Percentiles rank a stretch among this genome's conserved stretches.
Evolutionary conservation across 768 basidiomycete species (phyloP).

Genomic region (Boletellus sp.): DNA sequence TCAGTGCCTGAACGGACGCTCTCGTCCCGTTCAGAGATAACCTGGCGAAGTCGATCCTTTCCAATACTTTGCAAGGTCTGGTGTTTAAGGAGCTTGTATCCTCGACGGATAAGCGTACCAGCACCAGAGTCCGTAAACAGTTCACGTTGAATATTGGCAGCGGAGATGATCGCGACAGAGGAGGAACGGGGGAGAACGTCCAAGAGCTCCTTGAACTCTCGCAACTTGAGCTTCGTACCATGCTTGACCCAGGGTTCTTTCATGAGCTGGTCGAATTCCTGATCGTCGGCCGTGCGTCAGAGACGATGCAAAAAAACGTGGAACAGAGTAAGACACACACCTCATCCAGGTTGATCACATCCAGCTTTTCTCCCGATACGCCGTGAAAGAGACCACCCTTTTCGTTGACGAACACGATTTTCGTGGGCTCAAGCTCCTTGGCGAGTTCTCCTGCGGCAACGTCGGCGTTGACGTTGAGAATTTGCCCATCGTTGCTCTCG

Average conservation of each 20-base stretch:
- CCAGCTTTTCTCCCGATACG: conserved; percentile 92
- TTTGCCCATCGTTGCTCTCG: conserved; percentile 94
- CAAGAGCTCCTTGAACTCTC: conserved; percentile 98
- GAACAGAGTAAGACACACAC: conserved; percentile 35
- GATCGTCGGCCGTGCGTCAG: conserved; percentile 1
- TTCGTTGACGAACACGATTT: conserved; percentile 97
- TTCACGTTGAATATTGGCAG: conserved; percentile 91
- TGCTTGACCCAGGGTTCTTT: conserved; percentile 99
- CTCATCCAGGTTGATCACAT: conserved; percentile 97
- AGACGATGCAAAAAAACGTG: neutral
- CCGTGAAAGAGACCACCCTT: conserved; percentile 99
- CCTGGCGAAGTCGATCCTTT: conserved; percentile 90
- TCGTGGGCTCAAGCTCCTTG: conserved; percentile 96
- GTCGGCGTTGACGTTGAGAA: conserved; percentile 98
- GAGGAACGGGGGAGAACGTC: conserved; percentile 97
- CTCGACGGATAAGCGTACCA: conserved; percentile 95
- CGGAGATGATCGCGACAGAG: conserved; percentile 96
- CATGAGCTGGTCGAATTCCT: conserved; percentile 97
- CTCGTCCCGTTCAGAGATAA: conserved; percentile 93
- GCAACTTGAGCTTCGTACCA: conserved; percentile 97
- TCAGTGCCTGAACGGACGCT: conserved; percentile 80
- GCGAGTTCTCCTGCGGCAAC: conserved; percentile 97
- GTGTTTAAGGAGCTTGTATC: conserved; percentile 97
- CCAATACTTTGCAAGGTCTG: conserved; percentile 77
- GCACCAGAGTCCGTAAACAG: conserved; percentile 98